phyloP scores from a whole-genome alignment of 176 grass and related monocot species.

The Cenchrus americanus region DNA sequence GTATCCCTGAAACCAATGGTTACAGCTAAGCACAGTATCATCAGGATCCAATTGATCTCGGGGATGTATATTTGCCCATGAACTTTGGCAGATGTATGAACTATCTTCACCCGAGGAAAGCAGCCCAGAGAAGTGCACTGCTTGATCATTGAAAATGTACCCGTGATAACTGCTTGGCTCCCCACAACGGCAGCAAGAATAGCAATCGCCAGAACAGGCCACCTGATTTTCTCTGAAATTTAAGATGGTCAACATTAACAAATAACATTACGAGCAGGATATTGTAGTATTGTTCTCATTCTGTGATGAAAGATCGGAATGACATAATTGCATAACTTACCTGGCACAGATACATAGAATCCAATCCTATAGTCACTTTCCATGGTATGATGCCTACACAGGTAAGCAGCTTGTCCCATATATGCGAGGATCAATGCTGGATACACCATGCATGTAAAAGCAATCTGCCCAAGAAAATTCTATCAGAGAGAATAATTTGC shows the following conservation, averaged over 20 bases:
- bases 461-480: conserved; percentile 58
- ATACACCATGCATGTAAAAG: conserved; percentile 97
- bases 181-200: conserved; percentile 97
- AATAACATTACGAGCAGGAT: conserved; percentile 1
- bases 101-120: conserved; percentile 95
- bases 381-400: conserved; percentile 86
- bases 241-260: conserved; percentile 37
- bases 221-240: conserved; percentile 74
- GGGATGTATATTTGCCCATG: conserved; percentile 98
- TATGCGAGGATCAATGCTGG: conserved; percentile 96
- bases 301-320: conserved; percentile 24
- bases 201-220: conserved; percentile 86
- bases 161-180: conserved; percentile 92
- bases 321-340: conserved; percentile 61
- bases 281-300: conserved; percentile 8
- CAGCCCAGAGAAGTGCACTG: conserved; percentile 94
- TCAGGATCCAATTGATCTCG: conserved; percentile 96
- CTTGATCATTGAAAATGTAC: conserved; percentile 97
- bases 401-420: conserved; percentile 98
- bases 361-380: conserved; percentile 87
- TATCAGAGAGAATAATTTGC: conserved; percentile 18
- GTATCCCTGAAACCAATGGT: conserved; percentile 97
- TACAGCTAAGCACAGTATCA: conserved; percentile 86
- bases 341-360: conserved; percentile 98
- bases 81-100: conserved; percentile 87